Conservation (phyloP, 768 basidiomycete genomes). For the Coprinopsis cinerea region DNA sequence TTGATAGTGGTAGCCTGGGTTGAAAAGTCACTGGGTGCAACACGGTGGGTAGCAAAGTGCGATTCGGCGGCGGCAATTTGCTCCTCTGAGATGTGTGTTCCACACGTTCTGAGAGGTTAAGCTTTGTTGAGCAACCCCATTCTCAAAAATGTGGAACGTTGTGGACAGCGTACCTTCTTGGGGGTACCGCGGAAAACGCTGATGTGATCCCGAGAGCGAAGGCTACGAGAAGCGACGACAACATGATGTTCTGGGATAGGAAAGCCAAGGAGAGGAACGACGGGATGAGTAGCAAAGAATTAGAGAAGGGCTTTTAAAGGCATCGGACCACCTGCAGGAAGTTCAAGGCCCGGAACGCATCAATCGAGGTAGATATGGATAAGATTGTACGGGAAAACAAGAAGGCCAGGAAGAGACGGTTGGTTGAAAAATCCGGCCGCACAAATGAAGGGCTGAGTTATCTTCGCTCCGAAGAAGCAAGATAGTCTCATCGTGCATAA, state of each 20-base stretch:
- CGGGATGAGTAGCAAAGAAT: not conserved
- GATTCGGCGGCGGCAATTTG: conserved; percentile 5
- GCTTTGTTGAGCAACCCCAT: not conserved
- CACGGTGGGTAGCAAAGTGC: conserved; percentile 9
- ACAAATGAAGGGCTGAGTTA: not conserved
- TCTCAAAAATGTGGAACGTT: not conserved
- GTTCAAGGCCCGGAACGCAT: not conserved
- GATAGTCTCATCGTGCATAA: not conserved
- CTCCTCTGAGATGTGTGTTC: conserved; percentile 10
- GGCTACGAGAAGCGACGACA: conserved; percentile 4
- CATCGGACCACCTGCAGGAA: not conserved
- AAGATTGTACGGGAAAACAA: not conserved
- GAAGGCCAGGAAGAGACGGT: too few relatives aligned
- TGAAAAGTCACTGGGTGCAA: conserved; percentile 1
- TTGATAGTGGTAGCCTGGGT: conserved; percentile 3
- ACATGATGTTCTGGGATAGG: conserved; percentile 1
- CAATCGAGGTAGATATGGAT: not conserved
- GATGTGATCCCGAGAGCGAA: conserved; percentile 9
- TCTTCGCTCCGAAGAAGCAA: not conserved
- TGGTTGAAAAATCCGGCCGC: conserved; percentile 1
- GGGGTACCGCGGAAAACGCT: conserved; percentile 4
- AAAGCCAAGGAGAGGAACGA: not conserved
- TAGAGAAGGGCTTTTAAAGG: not conserved
- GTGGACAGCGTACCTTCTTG: conserved; percentile 1
- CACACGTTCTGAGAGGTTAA: conserved; percentile 7